These are phyloP conservation scores for Aspergillus affinis DNA, from an alignment of 495 filamentous ascomycete species.

Conservation along the genomic window DNA sequence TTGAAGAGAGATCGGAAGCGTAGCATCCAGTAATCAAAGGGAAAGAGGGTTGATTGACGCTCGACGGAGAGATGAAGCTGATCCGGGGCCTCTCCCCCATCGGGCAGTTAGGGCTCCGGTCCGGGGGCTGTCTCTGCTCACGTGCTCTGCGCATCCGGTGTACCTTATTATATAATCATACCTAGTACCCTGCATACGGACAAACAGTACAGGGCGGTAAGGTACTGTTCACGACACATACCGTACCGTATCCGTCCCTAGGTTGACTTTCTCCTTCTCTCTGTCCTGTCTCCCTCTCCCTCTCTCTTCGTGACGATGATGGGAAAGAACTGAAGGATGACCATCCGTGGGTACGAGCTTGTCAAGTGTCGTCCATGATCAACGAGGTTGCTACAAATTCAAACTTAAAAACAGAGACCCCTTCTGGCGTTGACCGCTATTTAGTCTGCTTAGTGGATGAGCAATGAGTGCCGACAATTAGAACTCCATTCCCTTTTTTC, in stretches of 20 bases:
- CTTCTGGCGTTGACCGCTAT: constrained; percentile 2
- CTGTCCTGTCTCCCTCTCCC: background rate
- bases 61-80: background rate
- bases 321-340: background rate
- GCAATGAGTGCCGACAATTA: background rate
- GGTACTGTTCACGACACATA: no score
- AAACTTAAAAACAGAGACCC: background rate
- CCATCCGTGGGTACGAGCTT: background rate
- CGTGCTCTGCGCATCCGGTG: no score
- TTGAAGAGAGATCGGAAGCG: constrained; percentile 37
- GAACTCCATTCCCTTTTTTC: background rate
- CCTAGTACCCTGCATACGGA: no score
- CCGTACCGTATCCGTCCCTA: no score
- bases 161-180: background rate
- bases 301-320: background rate
- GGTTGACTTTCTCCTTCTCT: no score
- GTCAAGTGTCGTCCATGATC: background rate
- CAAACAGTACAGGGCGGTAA: no score
- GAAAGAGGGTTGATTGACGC: background rate
- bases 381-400: background rate
- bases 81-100: background rate
- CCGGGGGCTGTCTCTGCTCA: background rate
- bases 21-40: constrained; percentile 25
- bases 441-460: background rate
- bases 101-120: background rate